Percentiles rank a stretch among this genome's conserved stretches.
Conservation (phyloP, 441 rosid genomes). For the Adansonia madagascariensis region DNA sequence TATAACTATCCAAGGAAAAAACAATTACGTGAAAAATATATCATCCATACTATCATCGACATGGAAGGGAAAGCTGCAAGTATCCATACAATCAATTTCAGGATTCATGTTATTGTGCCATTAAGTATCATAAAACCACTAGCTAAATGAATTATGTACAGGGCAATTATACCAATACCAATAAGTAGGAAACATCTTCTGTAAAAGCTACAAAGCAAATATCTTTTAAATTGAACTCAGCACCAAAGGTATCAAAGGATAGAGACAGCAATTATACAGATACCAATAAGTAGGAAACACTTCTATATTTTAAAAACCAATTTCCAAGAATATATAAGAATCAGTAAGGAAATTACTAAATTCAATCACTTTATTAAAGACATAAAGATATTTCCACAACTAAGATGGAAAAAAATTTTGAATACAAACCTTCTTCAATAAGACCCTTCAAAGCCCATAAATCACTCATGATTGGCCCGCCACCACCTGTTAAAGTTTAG, state of each 20-base stretch:
- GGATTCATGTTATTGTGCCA: slow-evolving; percentile 13
- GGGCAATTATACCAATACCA: too few species aligned
- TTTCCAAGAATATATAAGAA: slow-evolving; percentile 2
- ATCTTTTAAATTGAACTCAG: slow-evolving; percentile 20
- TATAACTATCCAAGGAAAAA: not conserved
- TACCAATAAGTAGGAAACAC: slow-evolving; percentile 2
- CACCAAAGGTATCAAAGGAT: not conserved
- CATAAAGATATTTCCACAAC: not conserved
- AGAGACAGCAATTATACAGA: not conserved
- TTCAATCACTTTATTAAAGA: not conserved
- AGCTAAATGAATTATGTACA: not conserved
- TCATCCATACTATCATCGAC: not conserved
- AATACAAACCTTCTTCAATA: slow-evolving; percentile 78
- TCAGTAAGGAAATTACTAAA: not conserved
- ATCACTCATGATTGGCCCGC: slow-evolving; percentile 99
- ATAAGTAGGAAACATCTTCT: not conserved
- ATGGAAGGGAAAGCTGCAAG: slow-evolving; percentile 15
- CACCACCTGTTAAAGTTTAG: slow-evolving; percentile 73
- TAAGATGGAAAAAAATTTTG: slow-evolving; percentile 18
- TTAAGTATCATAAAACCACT: not conserved
- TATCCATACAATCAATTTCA: slow-evolving; percentile 10
- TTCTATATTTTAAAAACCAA: slow-evolving; percentile 3
- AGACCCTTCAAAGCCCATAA: slow-evolving; percentile 99
- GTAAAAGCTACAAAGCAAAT: slow-evolving; percentile 15
- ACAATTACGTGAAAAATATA: not conserved